phyloP scores from a whole-genome alignment of 2,329 filamentous ascomycete genomes.

The Ceratocystis cubensis region DNA sequence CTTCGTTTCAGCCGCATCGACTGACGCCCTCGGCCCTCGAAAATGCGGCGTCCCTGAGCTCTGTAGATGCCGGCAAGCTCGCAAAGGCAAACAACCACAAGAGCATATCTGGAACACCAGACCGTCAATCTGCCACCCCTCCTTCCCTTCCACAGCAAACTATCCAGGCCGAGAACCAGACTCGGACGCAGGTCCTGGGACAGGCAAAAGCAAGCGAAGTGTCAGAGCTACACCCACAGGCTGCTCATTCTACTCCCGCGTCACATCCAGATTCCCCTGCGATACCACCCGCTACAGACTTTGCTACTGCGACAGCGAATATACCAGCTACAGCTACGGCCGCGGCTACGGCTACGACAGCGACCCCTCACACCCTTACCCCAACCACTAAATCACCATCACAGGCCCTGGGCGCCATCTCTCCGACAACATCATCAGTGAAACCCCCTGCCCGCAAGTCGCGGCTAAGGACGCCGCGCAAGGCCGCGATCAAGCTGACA shows the following conservation, averaged over 20 bases:
- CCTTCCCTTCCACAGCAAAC: slow-evolving; percentile 8
- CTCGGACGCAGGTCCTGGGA: neutral
- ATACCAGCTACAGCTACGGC: neutral
- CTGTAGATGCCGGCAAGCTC: slow-evolving; percentile 16
- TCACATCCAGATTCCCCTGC: neutral
- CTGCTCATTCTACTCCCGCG: neutral
- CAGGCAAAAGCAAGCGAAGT: neutral
- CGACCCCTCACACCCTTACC: neutral
- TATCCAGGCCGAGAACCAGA: neutral
- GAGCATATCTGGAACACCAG: neutral
- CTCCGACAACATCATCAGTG: slow-evolving; percentile 25
- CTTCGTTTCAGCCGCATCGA: slow-evolving; percentile 18
- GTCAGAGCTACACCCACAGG: neutral
- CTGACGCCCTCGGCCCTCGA: slow-evolving; percentile 13
- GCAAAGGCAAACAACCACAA: slow-evolving; percentile 10
- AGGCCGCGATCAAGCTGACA: slow-evolving; percentile 82
- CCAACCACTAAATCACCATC: neutral
- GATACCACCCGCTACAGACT: neutral
- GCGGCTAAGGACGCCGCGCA: slow-evolving; percentile 61
- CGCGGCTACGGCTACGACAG: neutral
- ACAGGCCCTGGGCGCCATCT: neutral
- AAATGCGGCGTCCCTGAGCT: slow-evolving; percentile 6
- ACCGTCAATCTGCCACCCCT: slow-evolving; percentile 9
- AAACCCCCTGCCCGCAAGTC: slow-evolving; percentile 32
- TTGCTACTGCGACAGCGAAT: neutral